Conservation (phyloP, 2,329 filamentous ascomycete species). For the Xylariaceae sp. region DNA sequence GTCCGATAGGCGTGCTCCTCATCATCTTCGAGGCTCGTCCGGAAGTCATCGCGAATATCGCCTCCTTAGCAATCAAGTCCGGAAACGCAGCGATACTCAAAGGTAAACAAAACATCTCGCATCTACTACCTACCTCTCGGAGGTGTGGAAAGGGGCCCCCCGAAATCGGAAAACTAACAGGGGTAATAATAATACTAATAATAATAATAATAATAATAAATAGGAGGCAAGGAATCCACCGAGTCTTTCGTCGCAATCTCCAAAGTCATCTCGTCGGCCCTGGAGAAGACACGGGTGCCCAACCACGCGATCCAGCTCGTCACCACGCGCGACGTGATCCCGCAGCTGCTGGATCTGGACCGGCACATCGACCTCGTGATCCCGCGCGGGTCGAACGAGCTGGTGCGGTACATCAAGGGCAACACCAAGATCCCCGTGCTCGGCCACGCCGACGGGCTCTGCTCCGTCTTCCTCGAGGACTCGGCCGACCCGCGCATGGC, state of each 20-base stretch:
- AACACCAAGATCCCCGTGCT: conserved; percentile 92
- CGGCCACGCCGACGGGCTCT: conserved; percentile 92
- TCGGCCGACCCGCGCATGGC: conserved; percentile 71
- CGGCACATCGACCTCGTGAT: conserved; percentile 91
- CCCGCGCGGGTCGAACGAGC: conserved; percentile 82
- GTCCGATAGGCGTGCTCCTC: conserved; percentile 92
- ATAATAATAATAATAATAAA: not conserved
- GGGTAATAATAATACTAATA: too few relatives aligned
- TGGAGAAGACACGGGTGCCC: conserved; percentile 69
- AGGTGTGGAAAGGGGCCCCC: too few relatives aligned
- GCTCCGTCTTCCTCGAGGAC: conserved; percentile 75
- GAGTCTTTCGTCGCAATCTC: conserved; percentile 94
- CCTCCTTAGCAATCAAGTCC: conserved; percentile 91
- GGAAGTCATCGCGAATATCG: conserved; percentile 98
- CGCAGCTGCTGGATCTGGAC: conserved; percentile 80
- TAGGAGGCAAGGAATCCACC: conserved; percentile 87
- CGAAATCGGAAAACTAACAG: too few relatives aligned
- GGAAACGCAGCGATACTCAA: conserved; percentile 96
- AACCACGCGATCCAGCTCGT: conserved; percentile 88
- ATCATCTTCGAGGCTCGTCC: conserved; percentile 98
- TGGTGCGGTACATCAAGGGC: conserved; percentile 84
- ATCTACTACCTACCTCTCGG: too few relatives aligned
- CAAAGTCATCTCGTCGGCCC: conserved; percentile 71
- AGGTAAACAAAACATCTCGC: too few relatives aligned
- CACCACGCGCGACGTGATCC: conserved; percentile 84